Base-by-base conservation (phyloP, 2,329 filamentous ascomycete species). In the Aspergillus viridinutans region DNA sequence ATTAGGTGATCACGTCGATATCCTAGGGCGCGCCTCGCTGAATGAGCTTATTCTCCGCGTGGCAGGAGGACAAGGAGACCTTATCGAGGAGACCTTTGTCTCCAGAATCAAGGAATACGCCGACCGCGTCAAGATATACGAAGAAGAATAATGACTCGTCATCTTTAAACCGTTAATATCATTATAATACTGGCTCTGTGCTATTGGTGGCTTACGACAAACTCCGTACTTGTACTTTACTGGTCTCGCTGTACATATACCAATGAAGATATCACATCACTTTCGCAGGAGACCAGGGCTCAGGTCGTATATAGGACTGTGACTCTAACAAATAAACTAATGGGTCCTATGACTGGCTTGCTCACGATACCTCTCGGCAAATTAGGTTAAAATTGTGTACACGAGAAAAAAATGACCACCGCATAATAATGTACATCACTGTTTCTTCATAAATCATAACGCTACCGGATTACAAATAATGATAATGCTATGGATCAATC, bases 1-100 rank as follows among this genome's bases (percentile, higher is more conserved):
- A 8, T 86, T 83, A 59, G 92, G 92, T 14, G 94, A 99, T 70
- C 94, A 99, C 69, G 94, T 99, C 52, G 94, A 99, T 70, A 99
- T 99, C 57, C 81, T 99, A 2, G 94, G 94, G 1, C 81, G 94
- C 29, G 87, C 92, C 64, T 91, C 86, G 32, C 80, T 99, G 26
- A 99, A 99, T 68, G 94, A 99, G 73, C 78, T 97, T 51, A 88
- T 99, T 50, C 75, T 99, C 58, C 83, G 87, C 53, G 88, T 99
- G 9, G 94, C 91, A 0, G 92, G 91, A 0, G 94, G 94, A 0
- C 86, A 85, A 64, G 94, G 94, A 4, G 83, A 92, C 58, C 81
- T 85, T 28, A 93, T 99, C 61, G 79, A 88, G 50, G 85, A 95
- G 59, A 85, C 83, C 49, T 85, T 96, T 23, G 82, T 90, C 53